Base-by-base conservation (phyloP, 495 filamentous ascomycete species). In the Aspergillus conjunctus region DNA sequence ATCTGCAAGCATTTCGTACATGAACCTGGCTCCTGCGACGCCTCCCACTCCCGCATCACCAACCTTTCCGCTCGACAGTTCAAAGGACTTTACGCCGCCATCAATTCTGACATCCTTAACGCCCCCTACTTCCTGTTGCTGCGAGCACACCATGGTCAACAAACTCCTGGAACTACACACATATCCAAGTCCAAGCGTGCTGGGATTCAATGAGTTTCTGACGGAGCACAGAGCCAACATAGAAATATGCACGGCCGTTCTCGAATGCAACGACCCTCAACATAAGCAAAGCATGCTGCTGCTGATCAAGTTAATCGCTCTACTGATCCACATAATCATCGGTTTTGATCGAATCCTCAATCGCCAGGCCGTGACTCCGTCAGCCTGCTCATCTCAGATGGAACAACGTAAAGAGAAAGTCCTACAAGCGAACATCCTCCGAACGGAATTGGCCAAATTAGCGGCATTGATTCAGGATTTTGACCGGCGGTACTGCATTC, bases 371-470 rank as follows among this genome's bases (percentile, higher is more conserved):
- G 44, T 10, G 5, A 4, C 18, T 7, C 44, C 44, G 10, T 18
- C 44, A 21, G 6, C 44, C 10, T 22, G 44, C 17, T 21, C 53
- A 2, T 31, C 30, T 5, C 37, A 26, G 30, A 15, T 22, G 26
- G 55, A 50, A 21, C 33, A 50, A 5, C 56, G 56, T 12, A 58
- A 58, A 34, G 57, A 59, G 26, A 49, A 59, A 33, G 22, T 59
- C 15, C 9, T n/a, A 1, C 34, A 53, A 8, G 49, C 57, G 4
- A 59, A 52, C 37, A n/a, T 51, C 6, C 21, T 59, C 7, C 34
- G 57, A 34, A 37, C 48, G 6, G 57, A 59, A 20, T 48, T 59
- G 4, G 57, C 57, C 15, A 59, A 59, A 18, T 7, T 59, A 17
- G 57, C 34, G 12, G 49, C 37, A 7, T 11, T 59, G 48, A 59